Evolutionary conservation across 768 basidiomycete species (phyloP).

Genomic region (Macrolepiota fuliginosa): DNA sequence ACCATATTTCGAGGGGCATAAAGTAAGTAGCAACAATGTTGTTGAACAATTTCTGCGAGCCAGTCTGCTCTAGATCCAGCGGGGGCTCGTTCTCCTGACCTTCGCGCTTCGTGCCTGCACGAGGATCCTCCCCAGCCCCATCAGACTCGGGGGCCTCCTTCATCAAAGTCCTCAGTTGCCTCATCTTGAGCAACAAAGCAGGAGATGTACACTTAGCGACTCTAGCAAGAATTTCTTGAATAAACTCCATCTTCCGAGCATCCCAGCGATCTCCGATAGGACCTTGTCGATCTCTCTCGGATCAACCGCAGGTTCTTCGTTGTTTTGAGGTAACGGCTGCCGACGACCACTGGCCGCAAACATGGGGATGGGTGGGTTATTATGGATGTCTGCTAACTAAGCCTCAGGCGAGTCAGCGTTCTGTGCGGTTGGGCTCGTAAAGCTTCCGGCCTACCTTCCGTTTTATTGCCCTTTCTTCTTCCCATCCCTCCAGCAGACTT

Average conservation of each 20-base stretch:
- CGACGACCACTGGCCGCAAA: constrained; percentile 27
- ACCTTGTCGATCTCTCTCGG: constrained; percentile 90
- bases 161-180: neutral
- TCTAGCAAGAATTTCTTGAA: constrained; percentile 86
- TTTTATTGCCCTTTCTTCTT: constrained; percentile 82
- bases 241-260: constrained; percentile 89
- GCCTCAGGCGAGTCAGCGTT: neutral
- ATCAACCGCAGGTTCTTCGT: constrained; percentile 64
- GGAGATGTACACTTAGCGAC: constrained; percentile 54
- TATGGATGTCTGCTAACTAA: constrained; percentile 47
- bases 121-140: neutral
- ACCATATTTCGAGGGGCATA: constrained; percentile 90
- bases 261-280: constrained; percentile 83
- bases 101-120: neutral
- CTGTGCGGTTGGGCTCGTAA: neutral
- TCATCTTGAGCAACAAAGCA: neutral
- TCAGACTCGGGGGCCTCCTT: constrained; percentile 11
- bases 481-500: constrained; percentile 79
- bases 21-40: constrained; percentile 74
- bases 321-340: constrained; percentile 23
- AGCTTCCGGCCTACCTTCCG: constrained; percentile 54
- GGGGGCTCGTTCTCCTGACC: neutral
- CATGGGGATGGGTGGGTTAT: constrained; percentile 36
- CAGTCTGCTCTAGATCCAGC: constrained; percentile 40
- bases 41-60: constrained; percentile 60